These are phyloP conservation scores for Pseudonitzschia pungens DNA, from an alignment of 108 stramenopile species.

Conservation along the genomic window DNA sequence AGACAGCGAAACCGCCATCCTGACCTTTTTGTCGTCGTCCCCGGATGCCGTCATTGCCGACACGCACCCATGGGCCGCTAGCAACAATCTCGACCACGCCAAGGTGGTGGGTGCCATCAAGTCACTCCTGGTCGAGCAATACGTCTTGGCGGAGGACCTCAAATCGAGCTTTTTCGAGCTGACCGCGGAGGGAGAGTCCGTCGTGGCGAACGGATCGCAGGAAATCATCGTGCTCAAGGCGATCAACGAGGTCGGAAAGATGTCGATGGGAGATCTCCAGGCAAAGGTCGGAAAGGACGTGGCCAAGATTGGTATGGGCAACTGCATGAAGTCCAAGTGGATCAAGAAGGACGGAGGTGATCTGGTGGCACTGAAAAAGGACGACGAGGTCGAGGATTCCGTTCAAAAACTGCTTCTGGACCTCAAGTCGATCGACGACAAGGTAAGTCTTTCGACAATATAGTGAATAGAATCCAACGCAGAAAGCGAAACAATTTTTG, in stretches of 20 bases:
- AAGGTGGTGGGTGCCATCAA: conserved; percentile 84
- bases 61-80: conserved; percentile 57
- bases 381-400: conserved; percentile 56
- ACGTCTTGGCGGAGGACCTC: conserved; percentile 61
- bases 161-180: conserved; percentile 66
- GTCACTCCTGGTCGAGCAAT: conserved; percentile 80
- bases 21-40: conserved; percentile 61
- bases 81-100: conserved; percentile 68
- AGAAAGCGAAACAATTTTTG: too few species aligned
- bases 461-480: too few species aligned
- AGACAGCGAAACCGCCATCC: conserved; percentile 61
- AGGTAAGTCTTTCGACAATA: too few species aligned
- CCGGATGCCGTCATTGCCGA: conserved; percentile 71
- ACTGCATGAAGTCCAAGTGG: conserved; percentile 94
- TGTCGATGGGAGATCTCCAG: conserved; percentile 62
- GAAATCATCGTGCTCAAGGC: conserved; percentile 79
- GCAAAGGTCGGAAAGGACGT: conserved; percentile 74
- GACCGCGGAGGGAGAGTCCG: conserved; percentile 69
- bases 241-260: conserved; percentile 61
- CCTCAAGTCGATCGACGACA: conserved; percentile 45
- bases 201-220: conserved; percentile 81
- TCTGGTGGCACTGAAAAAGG: conserved; percentile 46
- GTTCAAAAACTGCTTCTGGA: conserved; percentile 52
- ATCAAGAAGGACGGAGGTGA: conserved; percentile 81
- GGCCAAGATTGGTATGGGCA: conserved; percentile 93